These are phyloP conservation scores for Geoglossum glabrum DNA, from an alignment of 495 filamentous ascomycete species.

Conservation along the genomic window DNA sequence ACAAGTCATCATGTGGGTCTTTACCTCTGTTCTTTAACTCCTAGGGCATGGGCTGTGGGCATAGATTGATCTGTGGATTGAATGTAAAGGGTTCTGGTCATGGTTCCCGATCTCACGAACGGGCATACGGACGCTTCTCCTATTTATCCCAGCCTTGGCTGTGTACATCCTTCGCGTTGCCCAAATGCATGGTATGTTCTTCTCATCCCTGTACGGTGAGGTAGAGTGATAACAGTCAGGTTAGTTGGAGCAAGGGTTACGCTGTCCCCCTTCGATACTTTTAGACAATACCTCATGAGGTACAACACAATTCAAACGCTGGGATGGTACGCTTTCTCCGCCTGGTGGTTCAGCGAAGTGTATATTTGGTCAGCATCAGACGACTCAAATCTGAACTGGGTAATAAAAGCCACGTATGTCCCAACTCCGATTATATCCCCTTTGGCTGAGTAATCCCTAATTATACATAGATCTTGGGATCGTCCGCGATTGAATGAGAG, in stretches of 20 bases:
- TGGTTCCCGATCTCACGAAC: slow-evolving; percentile 67
- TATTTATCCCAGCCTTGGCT: slow-evolving; percentile 45
- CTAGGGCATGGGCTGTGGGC: no score
- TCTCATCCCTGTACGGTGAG: neutral
- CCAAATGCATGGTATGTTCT: slow-evolving; percentile 46
- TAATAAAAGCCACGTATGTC: slow-evolving; percentile 41
- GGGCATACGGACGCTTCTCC: slow-evolving; percentile 47
- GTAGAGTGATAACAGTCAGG: neutral
- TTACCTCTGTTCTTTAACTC: no score
- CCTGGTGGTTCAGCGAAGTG: slow-evolving; percentile 60
- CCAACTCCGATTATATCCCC: slow-evolving; percentile 2
- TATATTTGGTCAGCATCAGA: slow-evolving; percentile 59
- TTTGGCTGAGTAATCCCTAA: slow-evolving; percentile 9
- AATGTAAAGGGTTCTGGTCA: slow-evolving; percentile 48
- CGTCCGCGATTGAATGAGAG: slow-evolving; percentile 71
- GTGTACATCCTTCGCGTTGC: slow-evolving; percentile 71
- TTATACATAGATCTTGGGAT: slow-evolving; percentile 33
- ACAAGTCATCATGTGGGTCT: slow-evolving; percentile 45
- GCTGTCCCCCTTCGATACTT: slow-evolving; percentile 40
- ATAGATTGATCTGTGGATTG: neutral
- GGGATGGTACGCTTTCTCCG: slow-evolving; percentile 54
- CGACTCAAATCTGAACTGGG: slow-evolving; percentile 45
- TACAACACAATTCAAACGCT: slow-evolving; percentile 44
- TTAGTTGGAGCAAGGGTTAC: slow-evolving; percentile 45
- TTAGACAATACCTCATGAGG: slow-evolving; percentile 31